A percentile compares a stretch with the other conserved stretches of the same genome.
These are phyloP conservation scores for Sequoiadendron giganteum DNA, from an alignment of 75 land plant genomes.

Conservation along the genomic window DNA sequence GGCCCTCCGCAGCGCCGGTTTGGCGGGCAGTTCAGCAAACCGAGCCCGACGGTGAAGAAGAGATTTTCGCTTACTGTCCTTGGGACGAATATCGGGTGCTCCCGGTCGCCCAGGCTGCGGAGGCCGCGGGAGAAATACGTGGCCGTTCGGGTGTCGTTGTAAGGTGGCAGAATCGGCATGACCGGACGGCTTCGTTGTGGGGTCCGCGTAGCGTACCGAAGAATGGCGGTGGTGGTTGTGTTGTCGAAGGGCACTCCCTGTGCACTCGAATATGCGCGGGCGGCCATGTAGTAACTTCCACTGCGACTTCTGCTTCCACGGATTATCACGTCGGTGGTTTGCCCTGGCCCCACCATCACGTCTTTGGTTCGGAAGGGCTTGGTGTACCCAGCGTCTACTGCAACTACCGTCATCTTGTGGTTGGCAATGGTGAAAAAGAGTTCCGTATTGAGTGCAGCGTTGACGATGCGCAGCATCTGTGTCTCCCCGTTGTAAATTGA, in stretches of 20 bases:
- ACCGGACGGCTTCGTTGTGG: not conserved
- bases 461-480: constrained; percentile 55
- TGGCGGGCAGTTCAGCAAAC: constrained; percentile 36
- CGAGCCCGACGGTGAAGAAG: constrained; percentile 69
- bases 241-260: constrained; percentile 58
- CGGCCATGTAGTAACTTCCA: constrained; percentile 57
- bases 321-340: constrained; percentile 64
- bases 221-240: constrained; percentile 70
- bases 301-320: constrained; percentile 24
- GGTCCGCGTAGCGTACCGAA: constrained; percentile 21
- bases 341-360: constrained; percentile 70
- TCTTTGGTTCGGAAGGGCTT: constrained; percentile 48
- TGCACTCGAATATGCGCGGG: constrained; percentile 41
- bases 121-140: constrained; percentile 33
- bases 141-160: constrained; percentile 54
- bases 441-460: constrained; percentile 65
- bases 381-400: constrained; percentile 58
- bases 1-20: constrained; percentile 47
- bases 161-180: constrained; percentile 54
- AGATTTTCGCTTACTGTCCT: constrained; percentile 35
- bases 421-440: constrained; percentile 52
- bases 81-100: constrained; percentile 33
- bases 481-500: constrained; percentile 41
- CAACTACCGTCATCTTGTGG: constrained; percentile 69
- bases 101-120: constrained; percentile 26